Conservation (phyloP, 306 rosid genomes). For the Cicer pinnatifidum region DNA sequence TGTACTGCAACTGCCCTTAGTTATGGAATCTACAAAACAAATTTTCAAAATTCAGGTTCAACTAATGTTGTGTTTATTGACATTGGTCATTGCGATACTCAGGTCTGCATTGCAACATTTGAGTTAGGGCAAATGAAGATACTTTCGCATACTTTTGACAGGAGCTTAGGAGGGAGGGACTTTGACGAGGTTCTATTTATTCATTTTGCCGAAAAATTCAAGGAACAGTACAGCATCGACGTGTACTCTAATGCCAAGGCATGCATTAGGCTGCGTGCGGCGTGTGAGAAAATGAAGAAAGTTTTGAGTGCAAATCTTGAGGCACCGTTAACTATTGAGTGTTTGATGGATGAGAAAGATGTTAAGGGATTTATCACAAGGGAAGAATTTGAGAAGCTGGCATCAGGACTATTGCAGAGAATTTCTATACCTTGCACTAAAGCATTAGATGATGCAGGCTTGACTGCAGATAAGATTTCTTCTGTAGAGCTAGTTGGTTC, state of each 20-base stretch:
- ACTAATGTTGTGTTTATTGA: conserved; percentile 80
- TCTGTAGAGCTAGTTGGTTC: conserved; percentile 97
- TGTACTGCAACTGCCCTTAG: conserved; percentile 97
- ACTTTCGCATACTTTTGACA: conserved; percentile 79
- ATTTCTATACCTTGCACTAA: conserved; percentile 68
- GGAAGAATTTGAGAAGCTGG: conserved; percentile 89
- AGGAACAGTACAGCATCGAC: conserved; percentile 70
- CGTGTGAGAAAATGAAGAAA: conserved; percentile 94
- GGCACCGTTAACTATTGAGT: conserved; percentile 94
- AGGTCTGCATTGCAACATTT: conserved; percentile 75
- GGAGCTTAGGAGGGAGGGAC: conserved; percentile 87
- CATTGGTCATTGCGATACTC: conserved; percentile 95
- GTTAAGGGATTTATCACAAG: conserved; percentile 87
- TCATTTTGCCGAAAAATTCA: conserved; percentile 80
- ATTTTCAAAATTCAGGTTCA: conserved; percentile 52
- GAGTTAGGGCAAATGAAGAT: conserved; percentile 79
- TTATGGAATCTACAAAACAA: conserved; percentile 88
- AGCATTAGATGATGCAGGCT: conserved; percentile 72
- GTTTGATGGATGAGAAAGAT: conserved; percentile 98
- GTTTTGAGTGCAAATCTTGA: conserved; percentile 94
- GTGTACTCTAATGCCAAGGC: conserved; percentile 83
- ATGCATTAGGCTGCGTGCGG: conserved; percentile 70
- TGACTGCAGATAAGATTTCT: conserved; percentile 64
- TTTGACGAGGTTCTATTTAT: conserved; percentile 86
- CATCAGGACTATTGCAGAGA: conserved; percentile 70